A percentile compares a stretch with the other conserved stretches of the same genome.
Conservation (phyloP, 257 asterid genomes). For the Cinchona pubescens region DNA sequence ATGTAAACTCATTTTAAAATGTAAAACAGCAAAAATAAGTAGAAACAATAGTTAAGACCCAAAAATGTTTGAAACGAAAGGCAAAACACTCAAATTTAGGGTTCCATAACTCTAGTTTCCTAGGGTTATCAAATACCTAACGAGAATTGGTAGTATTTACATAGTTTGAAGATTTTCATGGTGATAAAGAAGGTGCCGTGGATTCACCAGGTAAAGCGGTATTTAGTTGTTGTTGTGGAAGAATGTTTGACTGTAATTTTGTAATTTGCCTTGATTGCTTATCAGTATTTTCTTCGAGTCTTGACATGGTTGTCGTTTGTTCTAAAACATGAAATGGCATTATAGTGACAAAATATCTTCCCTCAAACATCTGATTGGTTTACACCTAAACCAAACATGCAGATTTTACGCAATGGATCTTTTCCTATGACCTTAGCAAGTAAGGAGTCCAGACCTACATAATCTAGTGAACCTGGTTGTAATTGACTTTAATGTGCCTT, state of each 20-base stretch:
- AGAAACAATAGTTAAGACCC: too few species aligned
- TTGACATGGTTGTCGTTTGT: neutral
- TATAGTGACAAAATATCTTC: neutral
- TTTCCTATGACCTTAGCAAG: neutral
- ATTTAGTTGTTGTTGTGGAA: neutral
- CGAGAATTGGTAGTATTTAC: too few species aligned
- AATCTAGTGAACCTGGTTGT: neutral
- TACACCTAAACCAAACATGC: neutral
- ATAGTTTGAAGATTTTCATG: too few species aligned
- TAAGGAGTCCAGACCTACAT: neutral
- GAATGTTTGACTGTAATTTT: neutral
- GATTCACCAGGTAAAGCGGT: too few species aligned
- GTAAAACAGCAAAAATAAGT: too few species aligned
- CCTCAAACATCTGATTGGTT: neutral
- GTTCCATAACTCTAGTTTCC: too few species aligned
- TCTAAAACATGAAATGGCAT: neutral
- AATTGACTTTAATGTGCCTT: neutral
- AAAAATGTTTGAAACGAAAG: too few species aligned
- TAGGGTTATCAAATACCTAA: too few species aligned
- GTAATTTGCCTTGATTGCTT: neutral
- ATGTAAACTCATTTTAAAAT: too few species aligned
- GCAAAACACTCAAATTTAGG: too few species aligned
- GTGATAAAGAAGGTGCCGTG: too few species aligned
- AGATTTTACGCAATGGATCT: neutral
- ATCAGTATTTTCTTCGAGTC: neutral